Evolutionary conservation across 805 yeast genomes (phyloP).

Genomic region (Starmerella tilneyi): DNA sequence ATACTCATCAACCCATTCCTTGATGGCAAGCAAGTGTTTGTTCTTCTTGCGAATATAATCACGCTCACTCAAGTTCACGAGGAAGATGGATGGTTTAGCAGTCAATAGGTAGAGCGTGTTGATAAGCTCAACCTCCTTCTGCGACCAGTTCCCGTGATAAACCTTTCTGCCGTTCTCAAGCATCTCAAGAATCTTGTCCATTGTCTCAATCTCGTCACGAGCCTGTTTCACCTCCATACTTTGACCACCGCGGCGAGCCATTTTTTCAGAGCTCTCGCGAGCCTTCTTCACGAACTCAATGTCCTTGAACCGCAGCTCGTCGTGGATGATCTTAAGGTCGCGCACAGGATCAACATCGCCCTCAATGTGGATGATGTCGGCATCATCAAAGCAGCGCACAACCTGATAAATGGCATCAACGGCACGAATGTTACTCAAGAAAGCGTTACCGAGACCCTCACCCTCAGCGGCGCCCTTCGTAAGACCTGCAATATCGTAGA

Average conservation of each 20-base stretch:
- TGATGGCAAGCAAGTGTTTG: slow-evolving; percentile 69
- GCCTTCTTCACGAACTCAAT: slow-evolving; percentile 87
- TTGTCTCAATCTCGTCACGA: slow-evolving; percentile 72
- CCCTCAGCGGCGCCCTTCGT: slow-evolving; percentile 95
- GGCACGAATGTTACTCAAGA: slow-evolving; percentile 90
- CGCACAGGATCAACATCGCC: slow-evolving; percentile 93
- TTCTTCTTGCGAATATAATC: slow-evolving; percentile 84
- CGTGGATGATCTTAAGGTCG: slow-evolving; percentile 82
- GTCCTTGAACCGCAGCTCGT: slow-evolving; percentile 91
- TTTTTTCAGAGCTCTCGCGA: slow-evolving; percentile 64
- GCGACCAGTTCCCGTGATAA: slow-evolving; percentile 76
- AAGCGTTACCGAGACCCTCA: slow-evolving; percentile 96
- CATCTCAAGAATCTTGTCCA: slow-evolving; percentile 59
- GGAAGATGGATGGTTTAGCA: slow-evolving; percentile 89
- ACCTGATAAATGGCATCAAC: slow-evolving; percentile 98
- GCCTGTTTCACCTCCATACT: slow-evolving; percentile 78
- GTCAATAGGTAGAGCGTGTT: slow-evolving; percentile 79
- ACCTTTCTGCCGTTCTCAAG: slow-evolving; percentile 81
- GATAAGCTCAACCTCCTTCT: slow-evolving; percentile 83
- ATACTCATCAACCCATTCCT: slow-evolving; percentile 79
- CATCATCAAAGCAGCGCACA: slow-evolving; percentile 94
- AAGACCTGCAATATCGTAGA: slow-evolving; percentile 95
- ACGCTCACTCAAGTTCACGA: slow-evolving; percentile 78
- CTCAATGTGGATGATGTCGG: slow-evolving; percentile 93
- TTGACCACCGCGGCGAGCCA: slow-evolving; percentile 80